Base-by-base conservation (phyloP, 495 filamentous ascomycete species). In the Penicillium salamii region DNA sequence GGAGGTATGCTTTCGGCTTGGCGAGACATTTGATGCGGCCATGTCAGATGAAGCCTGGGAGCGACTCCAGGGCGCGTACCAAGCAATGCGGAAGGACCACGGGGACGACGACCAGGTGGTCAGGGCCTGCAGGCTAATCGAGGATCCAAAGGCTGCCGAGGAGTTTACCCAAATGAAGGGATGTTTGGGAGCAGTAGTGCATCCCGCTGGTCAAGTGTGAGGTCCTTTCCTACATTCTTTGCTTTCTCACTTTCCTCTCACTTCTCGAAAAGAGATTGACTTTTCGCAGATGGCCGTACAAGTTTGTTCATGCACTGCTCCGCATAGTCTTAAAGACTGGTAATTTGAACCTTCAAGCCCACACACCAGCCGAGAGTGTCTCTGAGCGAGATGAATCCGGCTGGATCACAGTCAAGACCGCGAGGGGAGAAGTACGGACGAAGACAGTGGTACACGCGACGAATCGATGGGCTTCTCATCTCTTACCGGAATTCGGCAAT, bases 21-120 rank as follows among this genome's bases (percentile, higher is more conserved):
- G 36, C 21, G 36, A 39, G 36, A 39, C 36, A 21, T 39, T 39
- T 39, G 36, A 39, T 39, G 36, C 36, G 21, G 36, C 36, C 18
- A 39, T 39, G 36, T 39, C 36, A n/a, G 18, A 39, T 39, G 36
- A 39, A 39, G 36, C 36, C 8, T 39, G 36, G 36, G 36, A 1
- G 21, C 36, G 36, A 39, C 36, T 39, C 14, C 20, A 23, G 18
- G 19, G 36, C 18, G 36, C 36, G 1, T 39, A 39, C 18, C 3
- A 39, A 23, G 36, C 36, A 39, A 39, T 39, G 36, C 20, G 21
- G 18, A 21, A 39, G 9, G 36, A 39, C 36, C 36, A 39, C 18
- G 36, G 36, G 18, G 19, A 39, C 3, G 18, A 21, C 7, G 21
- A 39, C 18, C 18, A 39, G 36, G 36, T 39, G 36, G 36, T 39